Base-by-base conservation (phyloP, 139 green algal species). In the Mesostigma viride region DNA sequence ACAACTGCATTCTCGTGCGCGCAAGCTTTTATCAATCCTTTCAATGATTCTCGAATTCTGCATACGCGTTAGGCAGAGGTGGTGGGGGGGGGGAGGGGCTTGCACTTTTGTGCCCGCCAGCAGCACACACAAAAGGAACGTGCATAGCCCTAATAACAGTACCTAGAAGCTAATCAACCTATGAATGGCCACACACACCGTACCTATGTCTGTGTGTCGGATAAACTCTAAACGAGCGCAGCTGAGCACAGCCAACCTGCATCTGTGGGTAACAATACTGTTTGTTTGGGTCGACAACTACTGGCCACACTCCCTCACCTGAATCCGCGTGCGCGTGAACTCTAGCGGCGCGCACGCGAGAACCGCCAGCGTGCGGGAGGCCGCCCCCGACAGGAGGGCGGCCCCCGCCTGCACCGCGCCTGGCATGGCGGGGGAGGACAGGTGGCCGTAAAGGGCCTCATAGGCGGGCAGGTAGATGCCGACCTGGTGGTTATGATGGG, bases 401-500 rank as follows among this genome's bases (percentile, higher is more conserved):
- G 69, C 35, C 26, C 24, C 35, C 58, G 5, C 3, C 22, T 66
- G 14, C 28, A 32, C 30, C 11, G 2, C 27, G 30, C 63, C 35
- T 34, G 22, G 33, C 28, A 77, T 71, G 22, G 22, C 4, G 22
- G 59, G 17, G 65, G 14, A 20, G 6, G 20, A 58, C 2, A 82
- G 47, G 17, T 53, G 26, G 20, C 73, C 35, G 35, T 88, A 35
- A 14, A 96, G 65, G 28, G 73, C 59, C 67, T 97, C 91, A 69
- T 97, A 97, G 14, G 95, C 67, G 0, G 91, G 91, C 68, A 97
- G 83, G 76, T 97, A 97, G 51, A 97, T 88, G 17, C 90, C 89
- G 2, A 97, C 85, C 82, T 90, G 91, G 45, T 56, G 22, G 20
- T 56, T 22, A 28, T 56, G 22, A 56, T 56, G 22, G 20, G 45